Conservation (phyloP, 192 early-diverging fungal species). For the Podila epigama region DNA sequence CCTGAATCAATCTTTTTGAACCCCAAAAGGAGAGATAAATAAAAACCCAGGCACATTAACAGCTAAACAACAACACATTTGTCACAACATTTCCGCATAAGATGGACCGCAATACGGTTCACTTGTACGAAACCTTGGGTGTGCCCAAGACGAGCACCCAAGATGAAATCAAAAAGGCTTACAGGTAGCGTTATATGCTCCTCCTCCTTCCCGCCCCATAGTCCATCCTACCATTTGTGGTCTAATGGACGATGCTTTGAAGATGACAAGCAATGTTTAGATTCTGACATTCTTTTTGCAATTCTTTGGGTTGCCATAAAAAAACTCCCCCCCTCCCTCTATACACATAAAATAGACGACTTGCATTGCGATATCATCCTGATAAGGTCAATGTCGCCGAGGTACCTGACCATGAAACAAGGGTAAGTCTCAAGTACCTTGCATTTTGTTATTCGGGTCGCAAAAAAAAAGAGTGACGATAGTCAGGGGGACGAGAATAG, state of each 20-base stretch:
- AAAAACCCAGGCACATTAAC: too few relatives aligned
- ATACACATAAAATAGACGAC: constrained; percentile 42
- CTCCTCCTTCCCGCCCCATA: neutral
- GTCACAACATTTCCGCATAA: too few relatives aligned
- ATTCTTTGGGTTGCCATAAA: neutral
- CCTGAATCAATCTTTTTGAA: too few relatives aligned
- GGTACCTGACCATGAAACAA: constrained; percentile 45
- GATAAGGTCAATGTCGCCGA: constrained; percentile 64
- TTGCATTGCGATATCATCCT: constrained; percentile 70
- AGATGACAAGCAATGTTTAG: neutral
- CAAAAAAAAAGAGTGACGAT: too few relatives aligned
- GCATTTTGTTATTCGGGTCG: too few relatives aligned
- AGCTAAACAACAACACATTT: too few relatives aligned
- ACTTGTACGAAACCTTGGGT: constrained; percentile 59
- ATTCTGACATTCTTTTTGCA: neutral
- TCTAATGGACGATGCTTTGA: neutral
- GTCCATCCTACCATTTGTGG: neutral
- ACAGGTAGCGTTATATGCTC: constrained; percentile 19
- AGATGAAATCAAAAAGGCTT: constrained; percentile 66
- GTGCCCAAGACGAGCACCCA: constrained; percentile 57
- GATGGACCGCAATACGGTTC: constrained; percentile 64
- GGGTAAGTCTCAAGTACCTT: constrained; percentile 26
- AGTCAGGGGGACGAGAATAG: too few relatives aligned
- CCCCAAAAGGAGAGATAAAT: too few relatives aligned
- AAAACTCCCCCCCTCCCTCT: neutral